Percentiles rank a stretch among this genome's conserved stretches.
Evolutionary conservation across 2,329 filamentous ascomycete genomes (phyloP).

Genomic region (Verticillium alfalfae): DNA sequence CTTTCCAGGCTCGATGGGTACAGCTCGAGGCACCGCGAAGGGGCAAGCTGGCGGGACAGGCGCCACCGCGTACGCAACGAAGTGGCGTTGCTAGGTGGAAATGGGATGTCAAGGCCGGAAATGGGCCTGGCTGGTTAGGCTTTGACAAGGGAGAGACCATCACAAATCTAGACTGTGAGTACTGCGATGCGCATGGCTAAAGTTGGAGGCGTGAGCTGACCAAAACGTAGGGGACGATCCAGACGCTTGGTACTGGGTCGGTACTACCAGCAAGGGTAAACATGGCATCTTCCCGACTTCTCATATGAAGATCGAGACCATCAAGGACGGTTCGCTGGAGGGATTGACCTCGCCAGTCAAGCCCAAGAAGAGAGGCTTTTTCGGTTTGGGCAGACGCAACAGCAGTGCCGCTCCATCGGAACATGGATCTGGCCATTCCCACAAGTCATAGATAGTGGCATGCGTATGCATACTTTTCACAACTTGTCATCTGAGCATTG

Average conservation of each 20-base stretch:
- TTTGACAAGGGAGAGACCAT: conserved; percentile 43
- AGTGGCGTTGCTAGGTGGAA: conserved; percentile 30
- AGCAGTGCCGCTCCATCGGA: background rate
- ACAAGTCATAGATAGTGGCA: background rate
- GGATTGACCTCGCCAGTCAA: background rate
- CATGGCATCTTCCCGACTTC: conserved; percentile 32
- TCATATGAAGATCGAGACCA: conserved; percentile 22
- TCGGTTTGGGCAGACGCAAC: background rate
- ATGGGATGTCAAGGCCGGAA: conserved; percentile 27
- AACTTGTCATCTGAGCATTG: too few relatives aligned
- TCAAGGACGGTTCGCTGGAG: conserved; percentile 7
- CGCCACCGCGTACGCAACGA: conserved; percentile 32
- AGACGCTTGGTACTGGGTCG: conserved; percentile 38
- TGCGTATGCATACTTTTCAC: too few relatives aligned
- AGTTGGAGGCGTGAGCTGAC: background rate
- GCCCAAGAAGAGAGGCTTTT: background rate
- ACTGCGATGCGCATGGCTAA: background rate
- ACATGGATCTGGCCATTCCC: background rate
- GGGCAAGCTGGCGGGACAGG: background rate
- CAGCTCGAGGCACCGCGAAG: conserved; percentile 17
- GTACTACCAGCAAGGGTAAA: conserved; percentile 28
- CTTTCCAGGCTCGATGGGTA: conserved; percentile 20
- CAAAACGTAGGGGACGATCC: conserved; percentile 30
- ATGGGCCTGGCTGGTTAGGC: conserved; percentile 14
- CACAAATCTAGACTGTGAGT: conserved; percentile 34